Base-by-base conservation (phyloP, 371 early-diverging fungal species). In the Lichtheimia hyalospora region DNA sequence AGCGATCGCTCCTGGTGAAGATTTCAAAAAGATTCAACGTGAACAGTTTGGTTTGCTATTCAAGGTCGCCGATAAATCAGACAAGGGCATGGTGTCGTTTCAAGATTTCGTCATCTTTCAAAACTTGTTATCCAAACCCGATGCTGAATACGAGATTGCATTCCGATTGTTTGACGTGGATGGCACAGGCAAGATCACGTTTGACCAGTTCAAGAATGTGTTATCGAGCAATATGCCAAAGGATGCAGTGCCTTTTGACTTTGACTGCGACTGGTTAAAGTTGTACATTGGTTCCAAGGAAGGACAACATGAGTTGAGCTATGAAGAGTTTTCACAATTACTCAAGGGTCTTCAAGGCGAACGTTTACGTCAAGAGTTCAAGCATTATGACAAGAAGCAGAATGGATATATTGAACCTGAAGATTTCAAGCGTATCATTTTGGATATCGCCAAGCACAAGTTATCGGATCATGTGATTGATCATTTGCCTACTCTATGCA, bases 121-220 rank as follows among this genome's bases (percentile, higher is more conserved):
- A 62, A 75, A 83, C 62, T 61, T 92, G 57, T 71, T 95, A 34
- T 75, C 85, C 25, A 84, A 81, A 46, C 87, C 93, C 23, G 91
- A 92, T 68, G 94, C 93, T 15, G 93, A 92, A 60, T 91, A 86
- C 61, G 86, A 91, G 66, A 82, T 95, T 44, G 89, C 91, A 15
- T 92, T 91, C 71, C 82, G 85, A 21, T 70, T 90, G 48, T 89
- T 90, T 69, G 87, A 89, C 64, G 66, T 82, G 46, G 64, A 74
- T 42, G 82, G 85, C 40, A 77, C 80, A 2, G 89, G 85, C 64
- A 84, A 84, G 70, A 76, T 86, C 57, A 83, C 85, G 18, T 73
- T 87, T 53, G 85, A 85, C 21, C 86, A 88, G 60, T 85, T 92
- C 78, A 85, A 85, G 62, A 67, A 79, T 5, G 84, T 88, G n/a